These are phyloP conservation scores for Pleurotus pulmonarius DNA, from an alignment of 768 basidiomycete genomes.

Conservation along the genomic window DNA sequence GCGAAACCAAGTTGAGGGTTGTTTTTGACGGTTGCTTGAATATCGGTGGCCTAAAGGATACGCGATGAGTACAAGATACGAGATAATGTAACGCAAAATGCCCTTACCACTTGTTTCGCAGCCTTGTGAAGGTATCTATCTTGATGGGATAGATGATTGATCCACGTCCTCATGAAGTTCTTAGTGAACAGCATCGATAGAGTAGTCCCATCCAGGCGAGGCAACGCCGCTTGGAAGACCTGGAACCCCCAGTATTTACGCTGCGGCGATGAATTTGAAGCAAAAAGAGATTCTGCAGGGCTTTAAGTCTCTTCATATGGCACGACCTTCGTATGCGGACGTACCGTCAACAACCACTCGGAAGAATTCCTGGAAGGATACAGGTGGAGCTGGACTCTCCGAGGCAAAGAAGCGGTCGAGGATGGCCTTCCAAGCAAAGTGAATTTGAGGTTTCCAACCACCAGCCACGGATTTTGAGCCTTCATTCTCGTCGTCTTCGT, in stretches of 20 bases:
- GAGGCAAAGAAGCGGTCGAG: constrained; percentile 66
- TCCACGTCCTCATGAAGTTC: constrained; percentile 96
- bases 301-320: not conserved
- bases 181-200: constrained; percentile 89
- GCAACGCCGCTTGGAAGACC: constrained; percentile 77
- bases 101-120: constrained; percentile 74
- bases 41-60: constrained; percentile 56
- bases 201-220: constrained; percentile 57
- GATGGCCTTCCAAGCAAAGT: constrained; percentile 88
- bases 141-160: constrained; percentile 85
- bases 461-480: constrained; percentile 46
- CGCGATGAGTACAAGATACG: not conserved
- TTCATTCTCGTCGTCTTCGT: constrained; percentile 48
- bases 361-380: constrained; percentile 89
- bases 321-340: constrained; percentile 12
- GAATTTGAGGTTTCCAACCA: constrained; percentile 86
- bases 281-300: constrained; percentile 77
- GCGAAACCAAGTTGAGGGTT: constrained; percentile 82
- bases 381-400: constrained; percentile 37
- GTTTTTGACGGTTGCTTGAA: constrained; percentile 69
- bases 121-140: constrained; percentile 91
- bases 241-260: constrained; percentile 97
- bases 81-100: not conserved
- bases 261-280: constrained; percentile 76
- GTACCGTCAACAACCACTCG: constrained; percentile 86